phyloP scores from a whole-genome alignment of 2,329 filamentous ascomycete species.

The Mycosphaerella sp. region DNA sequence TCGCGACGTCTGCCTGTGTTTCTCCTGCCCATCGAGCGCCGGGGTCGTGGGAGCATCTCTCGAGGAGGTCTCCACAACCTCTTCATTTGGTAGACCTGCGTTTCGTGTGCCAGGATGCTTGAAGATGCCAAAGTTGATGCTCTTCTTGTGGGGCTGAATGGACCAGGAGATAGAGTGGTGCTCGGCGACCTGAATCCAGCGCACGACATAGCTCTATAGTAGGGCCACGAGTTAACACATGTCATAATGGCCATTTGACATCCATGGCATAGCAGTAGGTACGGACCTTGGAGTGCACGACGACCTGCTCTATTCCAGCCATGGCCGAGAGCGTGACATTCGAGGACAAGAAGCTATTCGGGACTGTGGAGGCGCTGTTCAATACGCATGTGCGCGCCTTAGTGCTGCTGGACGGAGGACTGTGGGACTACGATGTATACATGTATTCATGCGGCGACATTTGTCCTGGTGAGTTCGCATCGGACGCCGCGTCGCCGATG shows the following conservation, averaged over 20 bases:
- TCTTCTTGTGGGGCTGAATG: conserved; percentile 95
- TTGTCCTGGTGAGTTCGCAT: neutral
- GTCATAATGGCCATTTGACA: neutral
- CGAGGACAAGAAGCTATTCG: neutral
- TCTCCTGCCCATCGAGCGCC: conserved; percentile 34
- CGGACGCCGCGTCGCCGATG: conserved; percentile 1
- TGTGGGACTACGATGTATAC: conserved; percentile 6
- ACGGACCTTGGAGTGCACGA: conserved; percentile 92
- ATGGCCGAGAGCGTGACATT: conserved; percentile 43
- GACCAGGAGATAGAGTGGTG: conserved; percentile 96
- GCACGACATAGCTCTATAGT: conserved; percentile 85
- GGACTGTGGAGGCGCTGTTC: neutral
- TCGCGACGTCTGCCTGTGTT: conserved; percentile 40
- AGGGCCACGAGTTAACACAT: conserved; percentile 1
- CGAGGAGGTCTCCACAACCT: conserved; percentile 35
- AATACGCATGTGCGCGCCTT: conserved; percentile 9
- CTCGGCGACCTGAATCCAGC: conserved; percentile 88
- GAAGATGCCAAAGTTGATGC: conserved; percentile 96
- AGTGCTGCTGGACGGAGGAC: too few relatives aligned
- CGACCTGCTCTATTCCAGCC: conserved; percentile 93
- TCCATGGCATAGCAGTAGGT: neutral
- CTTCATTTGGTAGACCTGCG: conserved; percentile 41
- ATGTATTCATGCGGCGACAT: conserved; percentile 1
- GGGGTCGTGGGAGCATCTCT: conserved; percentile 32
- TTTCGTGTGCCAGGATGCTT: conserved; percentile 79